Evolutionary conservation across 345 rosid genomes (phyloP).

Genomic region (Brassica rapa): DNA sequence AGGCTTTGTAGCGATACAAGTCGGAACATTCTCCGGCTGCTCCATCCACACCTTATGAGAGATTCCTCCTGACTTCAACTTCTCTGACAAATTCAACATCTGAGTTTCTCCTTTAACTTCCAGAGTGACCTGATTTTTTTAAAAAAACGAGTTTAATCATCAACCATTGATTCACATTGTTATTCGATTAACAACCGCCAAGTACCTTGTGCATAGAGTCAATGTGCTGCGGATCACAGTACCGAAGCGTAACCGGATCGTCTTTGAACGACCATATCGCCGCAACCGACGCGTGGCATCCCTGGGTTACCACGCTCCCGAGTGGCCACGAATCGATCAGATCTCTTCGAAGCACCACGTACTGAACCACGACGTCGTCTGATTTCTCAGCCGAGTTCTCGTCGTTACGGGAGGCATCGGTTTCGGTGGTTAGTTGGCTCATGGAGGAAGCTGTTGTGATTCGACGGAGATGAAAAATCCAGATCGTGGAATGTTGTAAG

Average conservation of each 20-base stretch:
- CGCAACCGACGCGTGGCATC: constrained; percentile 87
- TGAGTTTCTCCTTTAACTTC: constrained; percentile 92
- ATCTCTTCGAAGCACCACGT: constrained; percentile 83
- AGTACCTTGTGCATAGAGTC: constrained; percentile 86
- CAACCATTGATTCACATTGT: not conserved
- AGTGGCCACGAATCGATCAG: constrained; percentile 89
- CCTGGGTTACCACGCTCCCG: constrained; percentile 94
- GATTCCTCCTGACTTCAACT: constrained; percentile 63
- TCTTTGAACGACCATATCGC: constrained; percentile 77
- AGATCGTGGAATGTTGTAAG: not conserved
- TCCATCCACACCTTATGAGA: constrained; percentile 84
- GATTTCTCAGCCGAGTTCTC: constrained; percentile 28
- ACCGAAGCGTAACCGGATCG: constrained; percentile 60
- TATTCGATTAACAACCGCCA: not conserved
- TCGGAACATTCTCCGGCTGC: constrained; percentile 87
- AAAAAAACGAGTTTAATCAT: not conserved
- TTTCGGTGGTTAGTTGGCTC: constrained; percentile 44
- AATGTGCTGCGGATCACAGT: constrained; percentile 68
- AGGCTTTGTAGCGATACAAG: constrained; percentile 86
- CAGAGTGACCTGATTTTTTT: constrained; percentile 54
- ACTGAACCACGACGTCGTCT: constrained; percentile 69
- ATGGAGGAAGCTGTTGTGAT: constrained; percentile 35
- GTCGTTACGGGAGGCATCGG: constrained; percentile 27
- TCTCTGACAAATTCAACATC: constrained; percentile 71
- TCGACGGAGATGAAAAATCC: not conserved